phyloP scores from a whole-genome alignment of 208 protist species.

The Vickermania ingenoplastis region DNA sequence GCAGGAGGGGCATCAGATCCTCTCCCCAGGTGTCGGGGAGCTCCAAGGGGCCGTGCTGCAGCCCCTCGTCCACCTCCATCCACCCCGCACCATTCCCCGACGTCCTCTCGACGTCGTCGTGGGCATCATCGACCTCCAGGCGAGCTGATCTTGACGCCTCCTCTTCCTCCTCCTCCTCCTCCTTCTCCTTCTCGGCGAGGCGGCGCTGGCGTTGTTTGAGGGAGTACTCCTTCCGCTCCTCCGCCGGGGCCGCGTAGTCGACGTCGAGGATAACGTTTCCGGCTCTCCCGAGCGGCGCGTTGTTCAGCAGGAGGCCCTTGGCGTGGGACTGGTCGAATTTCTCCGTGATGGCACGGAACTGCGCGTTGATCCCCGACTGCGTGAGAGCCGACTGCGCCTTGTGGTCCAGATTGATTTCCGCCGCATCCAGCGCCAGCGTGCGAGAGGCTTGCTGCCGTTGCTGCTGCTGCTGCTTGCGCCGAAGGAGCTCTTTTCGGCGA shows the following conservation, averaged over 20 bases:
- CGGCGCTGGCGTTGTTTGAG: no score
- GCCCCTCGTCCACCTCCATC: background rate
- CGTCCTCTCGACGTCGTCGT: background rate
- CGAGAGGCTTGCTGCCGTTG: no score
- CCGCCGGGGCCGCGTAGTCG: constrained; percentile 74
- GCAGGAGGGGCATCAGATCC: no score
- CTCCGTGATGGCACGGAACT: constrained; percentile 84
- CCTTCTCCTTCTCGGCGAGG: background rate
- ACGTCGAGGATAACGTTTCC: constrained; percentile 83
- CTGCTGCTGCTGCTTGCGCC: constrained; percentile 3
- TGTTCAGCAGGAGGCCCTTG: constrained; percentile 80
- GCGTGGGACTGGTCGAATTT: constrained; percentile 86
- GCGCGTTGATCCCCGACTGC: constrained; percentile 61
- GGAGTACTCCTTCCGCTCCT: constrained; percentile 14
- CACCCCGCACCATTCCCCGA: background rate
- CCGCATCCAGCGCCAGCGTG: constrained; percentile 58
- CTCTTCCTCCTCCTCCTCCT: background rate
- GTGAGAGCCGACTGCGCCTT: constrained; percentile 54
- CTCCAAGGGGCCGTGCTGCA: background rate
- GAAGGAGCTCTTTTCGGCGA: no score
- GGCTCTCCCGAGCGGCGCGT: constrained; percentile 58
- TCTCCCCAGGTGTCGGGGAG: background rate
- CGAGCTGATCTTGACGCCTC: no score
- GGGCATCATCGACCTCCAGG: background rate
- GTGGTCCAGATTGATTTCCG: constrained; percentile 81